phyloP scores from a whole-genome alignment of 345 rosid species.

The Sonneratia caseolaris region DNA sequence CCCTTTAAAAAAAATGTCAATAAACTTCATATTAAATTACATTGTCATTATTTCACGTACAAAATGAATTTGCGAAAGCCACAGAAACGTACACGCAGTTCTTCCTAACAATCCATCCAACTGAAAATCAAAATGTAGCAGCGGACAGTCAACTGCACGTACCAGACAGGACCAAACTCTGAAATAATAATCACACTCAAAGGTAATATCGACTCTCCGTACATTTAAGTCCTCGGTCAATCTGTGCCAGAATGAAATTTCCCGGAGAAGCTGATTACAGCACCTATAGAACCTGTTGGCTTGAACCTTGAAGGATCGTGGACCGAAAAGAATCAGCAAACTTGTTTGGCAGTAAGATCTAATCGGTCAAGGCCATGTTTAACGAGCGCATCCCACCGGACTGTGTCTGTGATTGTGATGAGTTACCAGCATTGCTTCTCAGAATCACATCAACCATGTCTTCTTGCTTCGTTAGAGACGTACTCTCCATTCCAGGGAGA shows the following conservation, averaged over 20 bases:
- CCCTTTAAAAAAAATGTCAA: not conserved
- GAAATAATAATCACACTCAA: not conserved
- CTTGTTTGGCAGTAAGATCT: not conserved
- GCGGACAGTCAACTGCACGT: not conserved
- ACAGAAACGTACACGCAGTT: not conserved
- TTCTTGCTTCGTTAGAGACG: constrained; percentile 75
- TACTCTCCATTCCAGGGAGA: constrained; percentile 91
- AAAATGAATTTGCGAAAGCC: not conserved
- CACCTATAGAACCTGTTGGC: not conserved
- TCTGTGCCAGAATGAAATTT: not conserved
- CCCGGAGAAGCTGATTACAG: not conserved
- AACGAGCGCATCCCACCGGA: constrained; percentile 86
- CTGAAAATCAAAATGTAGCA: not conserved
- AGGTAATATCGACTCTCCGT: not conserved
- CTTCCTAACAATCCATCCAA: not conserved
- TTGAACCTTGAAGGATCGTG: not conserved
- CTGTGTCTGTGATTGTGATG: constrained; percentile 68
- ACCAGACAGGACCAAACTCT: not conserved
- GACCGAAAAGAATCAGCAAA: not conserved
- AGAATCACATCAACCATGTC: constrained; percentile 97
- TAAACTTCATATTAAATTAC: not conserved
- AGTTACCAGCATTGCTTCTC: constrained; percentile 45
- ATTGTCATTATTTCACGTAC: not conserved
- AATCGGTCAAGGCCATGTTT: not conserved
- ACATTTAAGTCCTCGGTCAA: not conserved